Base-by-base conservation (phyloP, 2,329 filamentous ascomycete genomes). In the Cladophialophora immunda region DNA sequence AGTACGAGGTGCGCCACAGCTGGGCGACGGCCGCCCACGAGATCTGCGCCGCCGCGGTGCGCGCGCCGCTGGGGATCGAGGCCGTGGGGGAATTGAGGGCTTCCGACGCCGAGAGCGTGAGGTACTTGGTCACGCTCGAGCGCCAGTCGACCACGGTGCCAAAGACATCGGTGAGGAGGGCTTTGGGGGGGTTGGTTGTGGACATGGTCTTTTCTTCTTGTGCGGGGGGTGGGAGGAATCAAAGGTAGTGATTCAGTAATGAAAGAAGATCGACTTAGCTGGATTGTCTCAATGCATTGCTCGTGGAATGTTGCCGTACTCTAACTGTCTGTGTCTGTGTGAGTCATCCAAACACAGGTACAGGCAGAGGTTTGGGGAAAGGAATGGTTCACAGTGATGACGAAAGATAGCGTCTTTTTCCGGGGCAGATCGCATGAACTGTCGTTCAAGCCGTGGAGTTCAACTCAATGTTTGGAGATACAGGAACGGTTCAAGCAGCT, bases 121-220 rank as follows among this genome's bases (percentile, higher is more conserved):
- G 84, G 62, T 87, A 86, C 8, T 83, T 79, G 15, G 84, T 86
- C 22, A 95, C 87, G 1, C 88, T 87, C 45, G 82, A 82, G 64
- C 91, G 89, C 91, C 92, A 94, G 81, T 94, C 85, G 54, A 95
- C 92, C 69, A 90, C 87, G 0, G 92, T 95, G 71, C 91, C 91
- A 77, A 94, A 93, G 73, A 93, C 86, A 79, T 93, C 91, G 74
- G 92, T 93, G 62, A 89, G 83, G 36, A 93, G 81, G 7, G 86
- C 90, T 71, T 87, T 87, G 69, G 79, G 79, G 8, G 76, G 73
- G 55, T 70, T 66, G 36, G 72, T 62, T 4, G 65, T 60, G 32
- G 71, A 69, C 73, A 74, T 75, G 52, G 32, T 65, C 22, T 50
- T 27, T 27, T 25, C 11, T 25, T 11, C 11, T 50, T 25, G 19